Conservation (phyloP, 2,329 filamentous ascomycete genomes). For the Ophiocordyceps camponoti-rufipedis region DNA sequence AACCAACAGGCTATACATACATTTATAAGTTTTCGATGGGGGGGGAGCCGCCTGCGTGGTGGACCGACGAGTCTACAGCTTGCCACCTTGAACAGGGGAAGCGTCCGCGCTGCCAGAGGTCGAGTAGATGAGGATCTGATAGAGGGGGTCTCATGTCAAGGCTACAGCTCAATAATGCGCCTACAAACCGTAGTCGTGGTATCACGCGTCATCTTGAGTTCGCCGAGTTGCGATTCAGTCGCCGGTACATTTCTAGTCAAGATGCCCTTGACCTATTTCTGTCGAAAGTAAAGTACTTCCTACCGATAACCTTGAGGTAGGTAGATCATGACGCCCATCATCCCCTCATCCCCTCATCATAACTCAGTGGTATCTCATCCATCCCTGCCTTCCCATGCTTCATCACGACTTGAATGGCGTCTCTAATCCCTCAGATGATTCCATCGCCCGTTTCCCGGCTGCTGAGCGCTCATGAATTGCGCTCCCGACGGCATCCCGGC, state of each 20-base stretch:
- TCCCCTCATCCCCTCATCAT: neutral
- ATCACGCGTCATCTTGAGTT: too few species aligned
- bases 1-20: neutral
- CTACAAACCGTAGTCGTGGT: too few species aligned
- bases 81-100: too few species aligned
- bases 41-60: too few species aligned
- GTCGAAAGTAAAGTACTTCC: neutral
- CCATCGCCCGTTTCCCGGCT: conserved; percentile 22
- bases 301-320: neutral
- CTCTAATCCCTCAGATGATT: conserved; percentile 22
- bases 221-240: too few species aligned
- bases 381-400: neutral
- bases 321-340: neutral
- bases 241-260: neutral
- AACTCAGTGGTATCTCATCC: neutral
- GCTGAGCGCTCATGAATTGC: conserved; percentile 18
- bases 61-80: too few species aligned
- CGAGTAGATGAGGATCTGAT: too few species aligned
- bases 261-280: neutral
- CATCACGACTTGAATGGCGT: too few species aligned
- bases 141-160: too few species aligned
- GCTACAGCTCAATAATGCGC: too few species aligned
- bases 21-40: neutral
- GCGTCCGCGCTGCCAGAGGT: neutral
- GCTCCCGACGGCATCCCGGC: conserved; percentile 12